These are phyloP conservation scores for Noccaea bulbosa DNA, from an alignment of 345 rosid genomes.

Conservation along the genomic window DNA sequence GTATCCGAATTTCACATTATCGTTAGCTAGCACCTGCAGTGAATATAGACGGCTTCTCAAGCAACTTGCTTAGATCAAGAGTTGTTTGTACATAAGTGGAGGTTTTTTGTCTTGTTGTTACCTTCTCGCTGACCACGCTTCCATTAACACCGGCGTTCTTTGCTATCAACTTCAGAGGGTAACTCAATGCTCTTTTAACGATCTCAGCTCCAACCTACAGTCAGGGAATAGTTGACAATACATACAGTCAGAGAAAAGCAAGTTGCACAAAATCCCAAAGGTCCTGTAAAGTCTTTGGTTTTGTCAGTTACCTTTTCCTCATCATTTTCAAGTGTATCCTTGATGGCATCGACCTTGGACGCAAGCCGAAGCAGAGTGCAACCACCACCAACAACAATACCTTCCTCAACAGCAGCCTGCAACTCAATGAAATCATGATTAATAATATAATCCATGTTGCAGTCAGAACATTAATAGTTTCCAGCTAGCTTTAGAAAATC, in stretches of 20 bases:
- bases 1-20: conserved; percentile 67
- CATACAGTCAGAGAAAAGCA: neutral
- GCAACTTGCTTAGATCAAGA: neutral
- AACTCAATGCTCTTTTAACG: conserved; percentile 79
- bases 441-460: conserved; percentile 1
- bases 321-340: conserved; percentile 68
- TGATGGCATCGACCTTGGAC: conserved; percentile 71
- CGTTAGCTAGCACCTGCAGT: conserved; percentile 78
- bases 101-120: conserved; percentile 45
- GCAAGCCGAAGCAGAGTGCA: conserved; percentile 75
- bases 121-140: conserved; percentile 93
- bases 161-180: conserved; percentile 85
- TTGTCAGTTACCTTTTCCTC: conserved; percentile 71
- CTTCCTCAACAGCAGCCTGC: conserved; percentile 84
- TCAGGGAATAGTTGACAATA: neutral
- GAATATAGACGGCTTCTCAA: neutral
- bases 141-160: conserved; percentile 95
- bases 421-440: neutral
- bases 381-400: conserved; percentile 84
- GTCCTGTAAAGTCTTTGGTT: neutral
- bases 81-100: neutral
- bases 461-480: neutral
- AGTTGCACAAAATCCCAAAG: neutral
- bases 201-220: conserved; percentile 86
- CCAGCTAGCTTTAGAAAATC: conserved; percentile 6